Percentiles rank a stretch among this genome's conserved stretches.
Conservation (phyloP, 805 yeast genomes). For the Cyberlindnera amylophila region DNA sequence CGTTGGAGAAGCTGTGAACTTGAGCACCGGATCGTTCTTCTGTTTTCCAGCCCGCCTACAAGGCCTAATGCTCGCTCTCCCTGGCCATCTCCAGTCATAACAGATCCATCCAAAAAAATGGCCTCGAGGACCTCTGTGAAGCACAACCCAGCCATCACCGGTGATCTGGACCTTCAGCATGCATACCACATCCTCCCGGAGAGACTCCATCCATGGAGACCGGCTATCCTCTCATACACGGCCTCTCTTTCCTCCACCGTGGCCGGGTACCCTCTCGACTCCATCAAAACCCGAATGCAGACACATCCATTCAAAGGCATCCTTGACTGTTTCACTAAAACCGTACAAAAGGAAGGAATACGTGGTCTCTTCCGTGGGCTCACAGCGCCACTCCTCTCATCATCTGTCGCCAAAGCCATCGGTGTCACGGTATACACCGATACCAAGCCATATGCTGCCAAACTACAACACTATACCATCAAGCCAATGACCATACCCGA, state of each 20-base stretch:
- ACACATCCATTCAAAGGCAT: constrained; percentile 61
- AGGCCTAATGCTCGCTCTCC: too few relatives aligned
- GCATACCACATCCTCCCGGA: constrained; percentile 50
- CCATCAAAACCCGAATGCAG: constrained; percentile 85
- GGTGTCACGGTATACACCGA: constrained; percentile 62
- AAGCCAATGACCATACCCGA: constrained; percentile 13
- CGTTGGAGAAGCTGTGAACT: too few relatives aligned
- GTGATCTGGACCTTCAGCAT: constrained; percentile 40
- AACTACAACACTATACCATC: constrained; percentile 19
- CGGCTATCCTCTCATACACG: constrained; percentile 58
- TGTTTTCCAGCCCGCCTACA: too few relatives aligned
- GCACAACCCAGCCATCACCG: constrained; percentile 53
- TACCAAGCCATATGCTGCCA: constrained; percentile 41
- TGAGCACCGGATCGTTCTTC: too few relatives aligned
- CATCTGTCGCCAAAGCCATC: constrained; percentile 60
- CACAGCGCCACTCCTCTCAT: constrained; percentile 65
- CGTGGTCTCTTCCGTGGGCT: constrained; percentile 74
- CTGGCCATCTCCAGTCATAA: too few relatives aligned
- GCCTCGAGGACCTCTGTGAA: constrained; percentile 4
- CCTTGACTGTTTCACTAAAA: constrained; percentile 52
- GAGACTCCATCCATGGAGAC: constrained; percentile 46
- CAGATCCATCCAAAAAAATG: constrained; percentile 1
- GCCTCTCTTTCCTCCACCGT: constrained; percentile 62
- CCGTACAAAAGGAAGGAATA: constrained; percentile 59
- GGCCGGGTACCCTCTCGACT: constrained; percentile 81